Conservation (phyloP, 768 basidiomycete species). For the Boletus rufocinnamomeus region DNA sequence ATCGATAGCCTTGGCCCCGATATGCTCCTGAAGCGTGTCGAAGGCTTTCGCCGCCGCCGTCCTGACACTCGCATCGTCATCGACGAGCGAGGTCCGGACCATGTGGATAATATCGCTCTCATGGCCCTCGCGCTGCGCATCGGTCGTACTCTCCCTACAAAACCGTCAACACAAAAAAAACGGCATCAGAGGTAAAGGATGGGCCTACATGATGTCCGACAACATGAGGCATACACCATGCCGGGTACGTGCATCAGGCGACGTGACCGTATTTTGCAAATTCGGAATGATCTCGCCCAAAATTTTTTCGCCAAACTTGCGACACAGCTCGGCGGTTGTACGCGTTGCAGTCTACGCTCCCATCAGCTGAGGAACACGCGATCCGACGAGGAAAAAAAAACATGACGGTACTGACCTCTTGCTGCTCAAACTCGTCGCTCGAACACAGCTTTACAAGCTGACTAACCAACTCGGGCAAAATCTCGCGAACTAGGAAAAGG, state of each 20-base stretch:
- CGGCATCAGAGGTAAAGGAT: neutral
- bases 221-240: constrained; percentile 89
- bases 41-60: constrained; percentile 87
- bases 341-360: constrained; percentile 68
- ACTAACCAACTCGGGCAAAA: constrained; percentile 79
- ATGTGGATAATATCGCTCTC: constrained; percentile 87
- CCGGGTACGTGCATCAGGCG: constrained; percentile 61
- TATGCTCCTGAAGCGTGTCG: constrained; percentile 88
- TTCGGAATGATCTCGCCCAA: constrained; percentile 82
- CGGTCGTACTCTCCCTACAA: constrained; percentile 76
- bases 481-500: constrained; percentile 69
- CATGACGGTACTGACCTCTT: constrained; percentile 62
- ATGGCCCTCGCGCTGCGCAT: constrained; percentile 81
- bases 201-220: constrained; percentile 80
- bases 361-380: neutral
- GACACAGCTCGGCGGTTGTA: constrained; percentile 85
- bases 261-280: constrained; percentile 64
- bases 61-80: constrained; percentile 83
- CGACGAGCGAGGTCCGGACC: constrained; percentile 83
- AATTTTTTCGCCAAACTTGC: constrained; percentile 93
- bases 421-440: constrained; percentile 78
- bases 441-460: constrained; percentile 81
- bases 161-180: constrained; percentile 4
- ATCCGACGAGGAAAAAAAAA: neutral
- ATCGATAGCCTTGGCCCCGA: constrained; percentile 91